Base-by-base conservation (phyloP, 2,329 filamentous ascomycete genomes). In the Alternaria incomplexa region DNA sequence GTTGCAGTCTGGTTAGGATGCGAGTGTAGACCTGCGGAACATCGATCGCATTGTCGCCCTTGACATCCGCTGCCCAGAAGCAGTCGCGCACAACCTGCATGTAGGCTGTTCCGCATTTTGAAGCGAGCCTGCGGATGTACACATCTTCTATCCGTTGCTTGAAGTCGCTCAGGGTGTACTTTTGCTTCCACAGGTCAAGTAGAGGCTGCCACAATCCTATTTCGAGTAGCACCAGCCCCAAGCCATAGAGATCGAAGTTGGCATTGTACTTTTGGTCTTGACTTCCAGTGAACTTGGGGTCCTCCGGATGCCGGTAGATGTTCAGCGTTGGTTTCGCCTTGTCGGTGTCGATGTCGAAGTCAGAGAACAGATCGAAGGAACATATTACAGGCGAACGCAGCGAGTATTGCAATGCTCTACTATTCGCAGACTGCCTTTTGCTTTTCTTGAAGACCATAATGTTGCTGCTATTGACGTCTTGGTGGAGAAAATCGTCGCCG, bases 161-260 rank as follows among this genome's bases (percentile, higher is more conserved):
- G 80, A 90, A 90, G 77, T 88, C 87, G 17, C 82, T 79, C 20
- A 87, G 80, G 0, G 88, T 84, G 26, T 89, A 86, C 63, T 89
- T 87, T 0, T 87, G 81, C 25, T 91, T 86, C 72, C 85, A 84
- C 12, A 88, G 47, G 78, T 83, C 86, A 58, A 85, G 85, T 25
- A 93, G 83, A 11, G 88, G 89, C 4, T 87, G 88, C 92, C 92
- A 95, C 9, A 94, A 80, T 7, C 92, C 92, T 56, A 94, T 88
- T 7, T 92, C 92, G 3, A 93, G 82, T 0, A 95, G 83, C 5
- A 93, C 81, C 81, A 93, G 87, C 17, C 90, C 90, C 1, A 95
- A 83, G 7, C 90, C 89, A 75, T 93, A 93, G 3, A 94, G 81
- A 64, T 94, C 92, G 30, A 83, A 85, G n/a, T 78, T 76, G 11